Evolutionary conservation across 441 rosid genomes (phyloP).

Genomic region (Viola pubescens): DNA sequence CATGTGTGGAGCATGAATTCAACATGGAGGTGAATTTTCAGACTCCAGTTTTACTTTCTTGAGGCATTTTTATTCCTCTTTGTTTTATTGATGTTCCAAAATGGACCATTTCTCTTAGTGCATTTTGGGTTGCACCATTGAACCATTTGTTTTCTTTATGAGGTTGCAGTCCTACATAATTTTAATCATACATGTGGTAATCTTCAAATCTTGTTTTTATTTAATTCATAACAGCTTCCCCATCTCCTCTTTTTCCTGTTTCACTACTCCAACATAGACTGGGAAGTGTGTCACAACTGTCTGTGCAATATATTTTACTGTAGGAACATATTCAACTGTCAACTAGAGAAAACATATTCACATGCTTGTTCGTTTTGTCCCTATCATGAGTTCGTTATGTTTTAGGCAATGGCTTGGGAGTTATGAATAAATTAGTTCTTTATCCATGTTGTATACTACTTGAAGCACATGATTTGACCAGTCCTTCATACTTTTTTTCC

Average conservation of each 20-base stretch:
- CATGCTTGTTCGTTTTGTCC: neutral
- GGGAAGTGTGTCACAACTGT: neutral
- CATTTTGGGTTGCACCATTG: neutral
- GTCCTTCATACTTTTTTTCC: neutral
- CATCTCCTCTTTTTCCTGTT: neutral
- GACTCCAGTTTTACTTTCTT: conserved; percentile 10
- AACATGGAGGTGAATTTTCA: conserved; percentile 61
- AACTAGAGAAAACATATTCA: neutral
- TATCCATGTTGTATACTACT: neutral
- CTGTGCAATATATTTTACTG: neutral
- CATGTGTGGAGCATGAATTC: conserved; percentile 77
- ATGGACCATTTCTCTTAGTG: conserved; percentile 11
- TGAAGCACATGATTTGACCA: neutral
- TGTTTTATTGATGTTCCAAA: neutral
- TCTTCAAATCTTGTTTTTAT: neutral
- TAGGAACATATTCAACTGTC: neutral
- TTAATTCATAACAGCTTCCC: neutral
- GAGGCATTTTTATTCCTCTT: conserved; percentile 3
- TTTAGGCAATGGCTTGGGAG: conserved; percentile 2
- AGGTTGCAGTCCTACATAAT: conserved; percentile 2
- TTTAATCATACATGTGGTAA: conserved; percentile 1
- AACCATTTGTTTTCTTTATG: conserved; percentile 3
- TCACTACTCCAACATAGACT: neutral
- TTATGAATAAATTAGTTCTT: conserved; percentile 1
- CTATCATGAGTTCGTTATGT: neutral